Conservation (phyloP, 192 early-diverging fungal genomes). For the Backusella liffmaniae region DNA sequence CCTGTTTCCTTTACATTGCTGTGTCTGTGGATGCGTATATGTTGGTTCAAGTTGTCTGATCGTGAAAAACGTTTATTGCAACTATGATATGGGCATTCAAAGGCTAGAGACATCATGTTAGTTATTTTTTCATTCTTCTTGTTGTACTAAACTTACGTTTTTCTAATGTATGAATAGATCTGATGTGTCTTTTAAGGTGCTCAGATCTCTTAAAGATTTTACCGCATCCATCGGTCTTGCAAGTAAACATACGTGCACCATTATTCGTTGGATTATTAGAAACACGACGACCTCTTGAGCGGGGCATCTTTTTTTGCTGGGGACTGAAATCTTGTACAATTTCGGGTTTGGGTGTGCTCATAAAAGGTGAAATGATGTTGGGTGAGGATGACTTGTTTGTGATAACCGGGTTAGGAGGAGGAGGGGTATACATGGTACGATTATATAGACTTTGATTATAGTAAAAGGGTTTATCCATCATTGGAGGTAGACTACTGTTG, state of each 20-base stretch:
- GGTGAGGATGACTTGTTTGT: neutral
- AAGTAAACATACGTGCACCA: slow-evolving; percentile 46
- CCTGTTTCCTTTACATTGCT: slow-evolving; percentile 13
- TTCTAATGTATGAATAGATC: slow-evolving; percentile 58
- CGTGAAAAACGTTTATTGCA: slow-evolving; percentile 58
- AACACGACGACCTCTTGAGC: slow-evolving; percentile 47
- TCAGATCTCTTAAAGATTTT: slow-evolving; percentile 59
- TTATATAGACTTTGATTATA: neutral
- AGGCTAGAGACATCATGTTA: slow-evolving; percentile 24
- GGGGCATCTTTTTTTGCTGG: slow-evolving; percentile 9
- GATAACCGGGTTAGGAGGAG: neutral
- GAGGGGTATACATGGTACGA: slow-evolving; percentile 1
- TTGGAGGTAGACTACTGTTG: neutral
- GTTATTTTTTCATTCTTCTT: neutral
- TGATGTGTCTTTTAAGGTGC: slow-evolving; percentile 56
- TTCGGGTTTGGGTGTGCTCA: neutral
- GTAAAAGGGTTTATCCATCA: neutral
- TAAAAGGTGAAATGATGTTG: neutral
- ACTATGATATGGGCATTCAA: slow-evolving; percentile 48
- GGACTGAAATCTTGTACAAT: neutral
- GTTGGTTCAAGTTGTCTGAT: slow-evolving; percentile 58
- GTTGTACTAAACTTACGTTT: slow-evolving; percentile 49
- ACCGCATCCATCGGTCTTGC: slow-evolving; percentile 51
- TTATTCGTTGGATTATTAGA: slow-evolving; percentile 38
- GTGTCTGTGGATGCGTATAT: slow-evolving; percentile 57